Percentiles rank a stretch among this genome's conserved stretches.
These are phyloP conservation scores for Neopestalotiopsis sp. DNA, from an alignment of 2,329 filamentous ascomycete species.

Conservation along the genomic window DNA sequence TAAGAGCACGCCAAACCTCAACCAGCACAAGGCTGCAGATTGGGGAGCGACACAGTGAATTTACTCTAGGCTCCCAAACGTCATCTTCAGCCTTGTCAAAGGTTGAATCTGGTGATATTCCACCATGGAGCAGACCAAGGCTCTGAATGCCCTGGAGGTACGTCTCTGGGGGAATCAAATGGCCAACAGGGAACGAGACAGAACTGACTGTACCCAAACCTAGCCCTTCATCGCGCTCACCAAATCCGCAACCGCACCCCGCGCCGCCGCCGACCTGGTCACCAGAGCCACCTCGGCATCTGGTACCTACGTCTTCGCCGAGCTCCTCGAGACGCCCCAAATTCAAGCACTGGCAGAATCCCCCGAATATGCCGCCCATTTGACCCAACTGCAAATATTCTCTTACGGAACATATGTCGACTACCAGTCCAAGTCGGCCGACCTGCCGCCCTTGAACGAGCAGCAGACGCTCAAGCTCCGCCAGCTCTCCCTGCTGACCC, in stretches of 20 bases:
- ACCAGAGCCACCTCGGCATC: constrained; percentile 86
- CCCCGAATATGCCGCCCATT: constrained; percentile 65
- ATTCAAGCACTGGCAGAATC: constrained; percentile 73
- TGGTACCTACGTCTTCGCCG: constrained; percentile 91
- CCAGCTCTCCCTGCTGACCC: constrained; percentile 84
- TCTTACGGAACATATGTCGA: constrained; percentile 87
- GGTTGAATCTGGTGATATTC: constrained; percentile 14
- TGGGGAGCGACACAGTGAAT: constrained; percentile 8
- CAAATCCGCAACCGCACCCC: constrained; percentile 82
- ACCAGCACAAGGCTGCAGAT: constrained; percentile 17
- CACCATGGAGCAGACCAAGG: constrained; percentile 76
- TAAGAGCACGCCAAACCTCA: neutral
- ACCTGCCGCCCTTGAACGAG: constrained; percentile 73
- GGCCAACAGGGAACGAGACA: neutral
- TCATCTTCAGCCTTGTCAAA: constrained; percentile 13
- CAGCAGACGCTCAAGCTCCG: constrained; percentile 84
- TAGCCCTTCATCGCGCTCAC: constrained; percentile 91
- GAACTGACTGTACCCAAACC: constrained; percentile 31
- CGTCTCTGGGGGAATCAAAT: constrained; percentile 19
- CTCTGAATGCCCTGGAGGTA: constrained; percentile 68
- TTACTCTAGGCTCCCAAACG: constrained; percentile 21
- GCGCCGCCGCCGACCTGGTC: constrained; percentile 85
- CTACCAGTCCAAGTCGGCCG: constrained; percentile 57
- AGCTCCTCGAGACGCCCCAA: constrained; percentile 82
- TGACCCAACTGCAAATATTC: constrained; percentile 84